Percentiles rank a stretch among this genome's conserved stretches.
These are phyloP conservation scores for Karstenula rhodostoma DNA, from an alignment of 2,329 filamentous ascomycete genomes.

Conservation along the genomic window DNA sequence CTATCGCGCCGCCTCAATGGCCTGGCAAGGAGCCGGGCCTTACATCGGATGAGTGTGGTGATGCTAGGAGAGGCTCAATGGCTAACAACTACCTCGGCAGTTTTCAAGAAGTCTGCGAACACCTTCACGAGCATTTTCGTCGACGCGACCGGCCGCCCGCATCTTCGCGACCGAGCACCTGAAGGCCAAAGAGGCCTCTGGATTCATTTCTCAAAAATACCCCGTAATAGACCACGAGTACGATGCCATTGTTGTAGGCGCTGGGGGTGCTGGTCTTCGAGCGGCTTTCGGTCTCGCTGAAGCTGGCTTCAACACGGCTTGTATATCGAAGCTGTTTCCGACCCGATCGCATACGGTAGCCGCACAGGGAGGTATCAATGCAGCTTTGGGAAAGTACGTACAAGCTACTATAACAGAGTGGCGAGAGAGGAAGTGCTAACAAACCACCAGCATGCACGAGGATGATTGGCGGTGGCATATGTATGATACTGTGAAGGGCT, in stretches of 20 bases:
- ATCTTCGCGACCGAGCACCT: conserved; percentile 87
- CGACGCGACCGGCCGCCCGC: conserved; percentile 80
- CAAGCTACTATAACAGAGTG: background rate
- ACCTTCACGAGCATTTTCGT: conserved; percentile 83
- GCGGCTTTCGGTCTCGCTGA: conserved; percentile 87
- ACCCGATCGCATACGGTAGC: conserved; percentile 87
- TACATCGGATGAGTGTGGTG: conserved; percentile 1
- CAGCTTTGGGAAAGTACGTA: conserved; percentile 76
- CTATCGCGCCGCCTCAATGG: conserved; percentile 3
- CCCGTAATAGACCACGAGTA: conserved; percentile 99
- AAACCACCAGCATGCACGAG: conserved; percentile 77
- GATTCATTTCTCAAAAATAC: conserved; percentile 88
- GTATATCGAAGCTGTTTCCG: conserved; percentile 85
- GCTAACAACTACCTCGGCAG: conserved; percentile 54
- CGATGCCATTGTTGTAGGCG: conserved; percentile 93
- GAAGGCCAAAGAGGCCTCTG: conserved; percentile 90
- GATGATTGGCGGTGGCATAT: conserved; percentile 99
- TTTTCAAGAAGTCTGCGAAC: conserved; percentile 69
- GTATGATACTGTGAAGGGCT: conserved; percentile 98
- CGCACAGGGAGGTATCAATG: conserved; percentile 81
- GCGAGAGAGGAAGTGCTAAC: conserved; percentile 13
- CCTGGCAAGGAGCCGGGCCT: background rate
- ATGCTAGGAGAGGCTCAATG: conserved; percentile 28
- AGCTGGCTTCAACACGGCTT: conserved; percentile 88
- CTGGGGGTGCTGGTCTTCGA: conserved; percentile 81